A percentile compares a stretch with the other conserved stretches of the same genome.
Evolutionary conservation across 768 basidiomycete species (phyloP).

Genomic region (Psilocybe subaeruginosa): DNA sequence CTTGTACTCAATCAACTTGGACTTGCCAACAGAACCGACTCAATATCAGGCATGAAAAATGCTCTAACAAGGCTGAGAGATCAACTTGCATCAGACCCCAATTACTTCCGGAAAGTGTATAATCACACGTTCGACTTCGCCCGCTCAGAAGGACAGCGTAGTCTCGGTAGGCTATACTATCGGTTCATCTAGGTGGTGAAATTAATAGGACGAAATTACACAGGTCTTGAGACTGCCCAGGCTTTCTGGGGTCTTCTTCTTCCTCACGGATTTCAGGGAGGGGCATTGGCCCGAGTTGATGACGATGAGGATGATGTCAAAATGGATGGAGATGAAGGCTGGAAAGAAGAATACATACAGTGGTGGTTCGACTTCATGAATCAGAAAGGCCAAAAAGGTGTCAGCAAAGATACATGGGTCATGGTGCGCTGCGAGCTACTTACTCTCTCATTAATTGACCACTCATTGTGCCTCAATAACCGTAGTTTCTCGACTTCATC

Average conservation of each 20-base stretch:
- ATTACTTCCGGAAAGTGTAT: constrained; percentile 81
- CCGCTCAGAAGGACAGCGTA: constrained; percentile 74
- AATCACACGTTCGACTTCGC: constrained; percentile 82
- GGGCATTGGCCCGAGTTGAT: constrained; percentile 54
- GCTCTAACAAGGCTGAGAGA: constrained; percentile 56
- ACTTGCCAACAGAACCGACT: constrained; percentile 56
- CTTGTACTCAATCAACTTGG: neutral
- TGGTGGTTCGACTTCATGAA: constrained; percentile 84
- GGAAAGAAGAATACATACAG: constrained; percentile 61
- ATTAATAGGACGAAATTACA: neutral
- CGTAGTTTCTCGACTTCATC: constrained; percentile 79
- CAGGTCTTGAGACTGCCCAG: constrained; percentile 71
- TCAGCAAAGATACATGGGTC: constrained; percentile 88
- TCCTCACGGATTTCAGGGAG: constrained; percentile 68
- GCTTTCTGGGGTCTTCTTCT: constrained; percentile 82
- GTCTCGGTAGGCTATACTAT: constrained; percentile 56
- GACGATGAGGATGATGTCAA: constrained; percentile 50
- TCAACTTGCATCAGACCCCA: constrained; percentile 63
- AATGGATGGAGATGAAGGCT: constrained; percentile 55
- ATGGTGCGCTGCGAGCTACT: constrained; percentile 58
- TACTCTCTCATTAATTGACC: neutral
- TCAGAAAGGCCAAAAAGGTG: constrained; percentile 67
- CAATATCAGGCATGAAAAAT: constrained; percentile 60
- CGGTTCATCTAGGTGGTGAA: neutral
- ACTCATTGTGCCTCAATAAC: neutral